Base-by-base conservation (phyloP, 2,329 filamentous ascomycete species). In the Botrytis fragariae region DNA sequence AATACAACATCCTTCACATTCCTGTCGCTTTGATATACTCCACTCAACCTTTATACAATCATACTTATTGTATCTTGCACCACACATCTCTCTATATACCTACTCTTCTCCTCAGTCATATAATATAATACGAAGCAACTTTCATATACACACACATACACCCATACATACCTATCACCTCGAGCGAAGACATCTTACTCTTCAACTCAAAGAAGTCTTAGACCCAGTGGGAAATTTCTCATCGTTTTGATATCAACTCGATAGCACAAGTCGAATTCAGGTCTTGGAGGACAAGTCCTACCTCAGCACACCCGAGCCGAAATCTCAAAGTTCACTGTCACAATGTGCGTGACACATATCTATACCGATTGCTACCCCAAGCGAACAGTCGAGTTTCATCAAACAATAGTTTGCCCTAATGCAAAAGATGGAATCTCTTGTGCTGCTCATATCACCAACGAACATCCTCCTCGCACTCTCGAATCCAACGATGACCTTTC, bases 281-380 rank as follows among this genome's bases (percentile, higher is more conserved):
- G 42, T 69, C 42, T 60, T 61, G 51, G 64, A 69, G 51, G 29
- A 48, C 51, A 48, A 60, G 29, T 51, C 35, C 51, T 72, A 57
- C 42, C 57, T 37, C 51, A 69, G 42, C 39, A 61, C 39, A 72
- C 60, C 63, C 71, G 20, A 48, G 7, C 37, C 62, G 12, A 68
- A 72, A 39, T 39, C 29, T 44, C 51, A 69, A 48, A 60, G 39
- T 44, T 37, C 32, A 18, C 32, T 76, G 77, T 78, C 83, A 84
- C 82, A 67, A 88, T 88, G 86, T 88, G 86, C 81, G 83, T 83
- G 75, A 85, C 83, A 74, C 82, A 86, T 77, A 75, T 85, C 69
- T 86, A 83, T 82, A 82, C 84, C 48, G 84, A 85, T 78, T 78
- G 84, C 77, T 84, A 84, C 82, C 83, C 85, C 5, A 85, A 85